Evolutionary conservation across 306 rosid genomes (phyloP), one percentile per base, ranked within the genome.

Genomic region (Cucurbita pepo): DNA sequence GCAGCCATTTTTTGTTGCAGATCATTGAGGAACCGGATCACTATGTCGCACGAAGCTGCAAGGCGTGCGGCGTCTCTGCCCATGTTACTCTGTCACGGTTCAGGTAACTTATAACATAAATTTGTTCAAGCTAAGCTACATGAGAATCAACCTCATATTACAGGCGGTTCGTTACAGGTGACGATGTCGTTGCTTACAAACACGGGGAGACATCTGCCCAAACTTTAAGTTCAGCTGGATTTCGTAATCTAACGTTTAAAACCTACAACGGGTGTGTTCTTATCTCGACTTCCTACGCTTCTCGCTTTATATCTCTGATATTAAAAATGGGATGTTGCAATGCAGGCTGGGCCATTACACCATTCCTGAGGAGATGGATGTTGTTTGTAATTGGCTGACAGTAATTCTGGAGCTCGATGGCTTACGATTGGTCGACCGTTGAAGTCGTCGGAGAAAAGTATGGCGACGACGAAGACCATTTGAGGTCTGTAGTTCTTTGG

Each of bases 331-430:
- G 55, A 67, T 67, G 43, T 65, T 74, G 44, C 22, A 78, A 34
- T 85, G 90, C 86, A 94, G 99, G 82, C 81, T 91, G 76, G 99
- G 99, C 21, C 99, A 94, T 78, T 84, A 94, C 48, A 94, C 97
- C 59, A 78, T 91, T 75, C 97, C 99, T 53, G 95, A 89, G 79
- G 99, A 94, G 83, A 90, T 88, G 11, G 87, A 89, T 78, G 96
- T 85, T 78, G 92, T 94, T 41, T 89, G 96, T 78, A 79, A 77
- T 53, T 94, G 99, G 99, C 84, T 94, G 70, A 86, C 90, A 70
- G 86, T 83, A 77, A 81, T 74, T 75, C 76, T 89, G 82, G 89
- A 85, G 76, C 95, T 94, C 1, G 88, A 83, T 71, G 97, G 97
- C 25, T 15, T 69, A 50, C 44, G 59, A 30, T 48, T 69, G 25